phyloP scores from a whole-genome alignment of 176 grass and related monocot genomes.

The Typha latifolia region DNA sequence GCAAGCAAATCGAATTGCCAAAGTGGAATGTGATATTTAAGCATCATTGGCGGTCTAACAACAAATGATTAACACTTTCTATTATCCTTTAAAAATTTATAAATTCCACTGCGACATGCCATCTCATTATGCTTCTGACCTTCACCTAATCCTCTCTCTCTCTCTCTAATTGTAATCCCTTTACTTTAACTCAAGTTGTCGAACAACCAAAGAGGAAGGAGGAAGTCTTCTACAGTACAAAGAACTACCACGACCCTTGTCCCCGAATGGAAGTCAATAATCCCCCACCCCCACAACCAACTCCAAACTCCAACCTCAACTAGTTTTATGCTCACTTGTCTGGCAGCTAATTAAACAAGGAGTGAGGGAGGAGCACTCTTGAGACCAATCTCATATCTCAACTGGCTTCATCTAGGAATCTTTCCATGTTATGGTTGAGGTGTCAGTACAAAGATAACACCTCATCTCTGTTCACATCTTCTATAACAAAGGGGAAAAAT shows the following conservation, averaged over 20 bases:
- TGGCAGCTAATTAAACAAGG: constrained; percentile 1
- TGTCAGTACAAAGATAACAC: constrained; percentile 9
- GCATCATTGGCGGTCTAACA: no score
- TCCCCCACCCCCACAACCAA: no score
- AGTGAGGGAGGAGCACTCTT: constrained; percentile 3
- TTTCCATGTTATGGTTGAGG: constrained; percentile 35
- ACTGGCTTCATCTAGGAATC: constrained; percentile 22
- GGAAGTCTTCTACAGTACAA: background rate
- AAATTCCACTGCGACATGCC: background rate
- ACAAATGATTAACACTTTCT: no score
- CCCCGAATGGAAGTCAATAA: constrained; percentile 8
- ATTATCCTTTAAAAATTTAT: no score
- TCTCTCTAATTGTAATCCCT: background rate
- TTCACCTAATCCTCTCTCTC: constrained; percentile 4
- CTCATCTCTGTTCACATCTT: constrained; percentile 31
- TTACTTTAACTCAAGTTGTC: no score
- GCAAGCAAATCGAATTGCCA: no score
- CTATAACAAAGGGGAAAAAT: background rate
- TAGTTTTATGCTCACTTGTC: background rate
- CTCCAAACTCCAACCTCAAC: background rate
- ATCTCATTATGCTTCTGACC: constrained; percentile 1
- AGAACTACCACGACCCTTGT: constrained; percentile 35
- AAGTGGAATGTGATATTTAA: no score
- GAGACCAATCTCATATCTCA: constrained; percentile 1
- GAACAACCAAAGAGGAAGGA: no score